Evolutionary conservation across 1,284 basidiomycete species (phyloP).

Genomic region (Gomphus sp.): DNA sequence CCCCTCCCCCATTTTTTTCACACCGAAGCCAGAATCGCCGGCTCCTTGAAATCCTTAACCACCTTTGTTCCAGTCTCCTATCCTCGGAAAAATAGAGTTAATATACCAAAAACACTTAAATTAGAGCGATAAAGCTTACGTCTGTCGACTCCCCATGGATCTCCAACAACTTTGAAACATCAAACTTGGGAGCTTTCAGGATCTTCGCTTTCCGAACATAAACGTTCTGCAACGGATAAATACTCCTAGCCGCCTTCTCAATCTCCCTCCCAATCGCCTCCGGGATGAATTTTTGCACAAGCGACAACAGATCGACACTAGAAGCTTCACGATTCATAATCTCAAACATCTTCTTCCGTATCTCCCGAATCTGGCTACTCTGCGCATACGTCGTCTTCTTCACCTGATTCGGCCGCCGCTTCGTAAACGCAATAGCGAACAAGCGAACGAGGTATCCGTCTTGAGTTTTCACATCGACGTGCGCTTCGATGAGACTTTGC

Average conservation of each 20-base stretch:
- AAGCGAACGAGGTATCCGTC: slow-evolving; percentile 99
- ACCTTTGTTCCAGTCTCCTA: slow-evolving; percentile 87
- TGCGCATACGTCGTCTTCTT: slow-evolving; percentile 99
- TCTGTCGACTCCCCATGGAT: slow-evolving; percentile 92
- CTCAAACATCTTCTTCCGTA: slow-evolving; percentile 99
- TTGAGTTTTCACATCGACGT: slow-evolving; percentile 98
- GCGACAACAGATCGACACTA: slow-evolving; percentile 95
- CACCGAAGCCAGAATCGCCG: slow-evolving; percentile 76
- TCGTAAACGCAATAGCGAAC: slow-evolving; percentile 99
- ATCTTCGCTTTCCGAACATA: slow-evolving; percentile 98
- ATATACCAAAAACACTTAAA: slow-evolving; percentile 1
- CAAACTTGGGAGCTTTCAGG: slow-evolving; percentile 96
- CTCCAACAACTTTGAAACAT: slow-evolving; percentile 90
- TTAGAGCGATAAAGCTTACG: slow-evolving; percentile 38
- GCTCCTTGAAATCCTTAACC: slow-evolving; percentile 90
- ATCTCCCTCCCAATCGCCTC: slow-evolving; percentile 99
- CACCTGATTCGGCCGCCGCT: slow-evolving; percentile 93
- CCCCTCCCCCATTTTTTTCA: slow-evolving; percentile 30
- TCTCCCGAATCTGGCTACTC: slow-evolving; percentile 91
- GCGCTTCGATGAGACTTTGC: slow-evolving; percentile 98
- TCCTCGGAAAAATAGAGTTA: neutral
- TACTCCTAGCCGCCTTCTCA: slow-evolving; percentile 94
- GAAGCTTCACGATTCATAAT: slow-evolving; percentile 97
- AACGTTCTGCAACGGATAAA: slow-evolving; percentile 98
- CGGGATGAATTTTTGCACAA: slow-evolving; percentile 98